Conservation (phyloP, 805 yeast species). For the Saccharomyces mikatae region DNA sequence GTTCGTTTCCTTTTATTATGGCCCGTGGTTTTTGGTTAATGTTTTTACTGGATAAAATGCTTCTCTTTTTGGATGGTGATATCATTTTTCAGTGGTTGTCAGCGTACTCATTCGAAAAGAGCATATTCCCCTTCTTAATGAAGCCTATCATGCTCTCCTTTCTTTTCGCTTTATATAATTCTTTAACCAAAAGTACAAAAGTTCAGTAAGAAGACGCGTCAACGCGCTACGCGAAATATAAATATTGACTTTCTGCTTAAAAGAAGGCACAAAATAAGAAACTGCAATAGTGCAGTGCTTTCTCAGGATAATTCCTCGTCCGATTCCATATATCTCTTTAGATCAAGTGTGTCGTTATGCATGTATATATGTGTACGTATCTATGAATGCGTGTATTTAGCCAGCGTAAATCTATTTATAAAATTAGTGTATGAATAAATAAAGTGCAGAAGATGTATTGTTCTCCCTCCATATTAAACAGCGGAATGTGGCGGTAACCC, state of each 20-base stretch:
- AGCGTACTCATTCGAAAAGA: background rate
- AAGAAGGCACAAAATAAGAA: background rate
- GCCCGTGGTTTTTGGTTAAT: background rate
- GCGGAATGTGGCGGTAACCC: conserved; percentile 78
- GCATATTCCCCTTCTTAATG: background rate
- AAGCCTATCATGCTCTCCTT: background rate
- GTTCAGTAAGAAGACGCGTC: background rate
- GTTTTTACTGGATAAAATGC: background rate
- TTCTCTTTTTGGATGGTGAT: background rate
- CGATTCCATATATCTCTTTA: background rate
- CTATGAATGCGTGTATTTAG: background rate
- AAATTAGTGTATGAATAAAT: conserved; percentile 32
- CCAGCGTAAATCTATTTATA: background rate
- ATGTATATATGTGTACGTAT: background rate
- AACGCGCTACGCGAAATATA: background rate
- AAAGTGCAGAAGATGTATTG: conserved; percentile 54
- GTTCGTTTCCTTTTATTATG: background rate
- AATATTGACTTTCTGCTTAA: background rate
- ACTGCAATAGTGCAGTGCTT: background rate
- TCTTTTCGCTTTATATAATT: background rate
- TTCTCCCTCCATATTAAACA: conserved; percentile 75
- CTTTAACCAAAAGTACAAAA: background rate
- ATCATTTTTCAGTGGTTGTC: background rate
- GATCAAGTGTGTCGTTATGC: background rate
- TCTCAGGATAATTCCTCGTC: background rate